phyloP scores from a whole-genome alignment of 2,329 filamentous ascomycete species.

The Mycocentrospora acerina region DNA sequence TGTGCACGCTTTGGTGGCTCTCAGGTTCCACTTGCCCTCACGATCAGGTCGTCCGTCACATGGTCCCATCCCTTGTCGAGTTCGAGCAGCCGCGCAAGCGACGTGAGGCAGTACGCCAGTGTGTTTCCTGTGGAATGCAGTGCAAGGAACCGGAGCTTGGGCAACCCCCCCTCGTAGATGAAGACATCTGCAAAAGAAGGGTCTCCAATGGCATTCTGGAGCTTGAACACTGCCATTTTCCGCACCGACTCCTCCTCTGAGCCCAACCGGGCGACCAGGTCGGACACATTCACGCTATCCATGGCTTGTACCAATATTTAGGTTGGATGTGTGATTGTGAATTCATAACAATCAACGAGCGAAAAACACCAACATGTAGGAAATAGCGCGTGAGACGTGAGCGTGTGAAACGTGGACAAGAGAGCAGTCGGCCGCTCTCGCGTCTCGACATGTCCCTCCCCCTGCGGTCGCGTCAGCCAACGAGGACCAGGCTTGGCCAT shows the following conservation, averaged over 20 bases:
- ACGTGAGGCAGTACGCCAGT: slow-evolving; percentile 90
- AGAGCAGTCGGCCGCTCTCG: slow-evolving; percentile 4
- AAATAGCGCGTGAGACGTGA: too few species aligned
- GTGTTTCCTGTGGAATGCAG: slow-evolving; percentile 89
- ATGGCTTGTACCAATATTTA: slow-evolving; percentile 38
- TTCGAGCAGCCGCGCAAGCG: slow-evolving; percentile 82
- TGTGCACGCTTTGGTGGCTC: background rate
- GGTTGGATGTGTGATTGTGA: slow-evolving; percentile 10
- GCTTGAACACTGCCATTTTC: slow-evolving; percentile 99
- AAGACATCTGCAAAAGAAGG: slow-evolving; percentile 96
- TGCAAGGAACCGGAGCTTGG: slow-evolving; percentile 78
- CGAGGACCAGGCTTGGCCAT: too few species aligned
- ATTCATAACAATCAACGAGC: slow-evolving; percentile 15
- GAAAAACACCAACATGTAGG: background rate
- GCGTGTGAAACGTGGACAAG: background rate
- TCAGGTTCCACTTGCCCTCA: slow-evolving; percentile 54
- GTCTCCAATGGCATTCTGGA: slow-evolving; percentile 93
- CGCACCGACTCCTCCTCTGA: slow-evolving; percentile 81
- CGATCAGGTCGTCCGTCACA: slow-evolving; percentile 71
- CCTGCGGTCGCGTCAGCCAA: too few species aligned
- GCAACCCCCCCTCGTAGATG: slow-evolving; percentile 83
- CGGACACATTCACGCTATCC: slow-evolving; percentile 58
- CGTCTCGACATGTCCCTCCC: slow-evolving; percentile 1
- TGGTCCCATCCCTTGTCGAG: slow-evolving; percentile 98
- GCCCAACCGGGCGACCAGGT: slow-evolving; percentile 60